Evolutionary conservation across 805 yeast genomes (phyloP).

Genomic region (Soucietia sequanensis): DNA sequence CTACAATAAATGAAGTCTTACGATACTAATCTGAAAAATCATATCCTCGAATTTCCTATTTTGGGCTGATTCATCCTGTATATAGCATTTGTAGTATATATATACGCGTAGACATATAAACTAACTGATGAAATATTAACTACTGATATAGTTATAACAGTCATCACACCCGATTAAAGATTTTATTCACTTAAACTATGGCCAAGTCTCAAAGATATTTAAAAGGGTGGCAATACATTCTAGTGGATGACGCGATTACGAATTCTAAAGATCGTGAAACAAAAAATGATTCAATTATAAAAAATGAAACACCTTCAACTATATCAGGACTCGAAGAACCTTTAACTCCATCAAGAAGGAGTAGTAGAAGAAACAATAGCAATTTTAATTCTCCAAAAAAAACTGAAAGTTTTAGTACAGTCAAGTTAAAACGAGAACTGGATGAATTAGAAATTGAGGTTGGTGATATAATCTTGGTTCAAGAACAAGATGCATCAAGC

Average conservation of each 20-base stretch:
- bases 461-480: slow-evolving; percentile 54
- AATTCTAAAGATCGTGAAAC: background rate
- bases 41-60: no score
- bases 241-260: slow-evolving; percentile 11
- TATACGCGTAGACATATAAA: no score
- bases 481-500: slow-evolving; percentile 26
- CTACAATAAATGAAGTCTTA: no score
- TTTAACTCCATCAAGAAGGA: slow-evolving; percentile 13
- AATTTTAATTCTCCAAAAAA: slow-evolving; percentile 1
- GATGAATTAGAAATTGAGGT: slow-evolving; percentile 50
- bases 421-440: slow-evolving; percentile 36
- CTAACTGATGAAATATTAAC: no score
- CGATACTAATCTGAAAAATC: no score
- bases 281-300: no score
- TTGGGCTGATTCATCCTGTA: no score
- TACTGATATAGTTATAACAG: no score
- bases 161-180: no score
- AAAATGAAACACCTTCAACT: background rate
- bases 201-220: slow-evolving; percentile 18
- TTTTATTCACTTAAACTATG: no score
- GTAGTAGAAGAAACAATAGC: no score
- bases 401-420: slow-evolving; percentile 3
- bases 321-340: slow-evolving; percentile 2
- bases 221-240: slow-evolving; percentile 35
- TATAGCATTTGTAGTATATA: no score